phyloP scores from a whole-genome alignment of 1,284 basidiomycete genomes.

The Mycena citricolor region DNA sequence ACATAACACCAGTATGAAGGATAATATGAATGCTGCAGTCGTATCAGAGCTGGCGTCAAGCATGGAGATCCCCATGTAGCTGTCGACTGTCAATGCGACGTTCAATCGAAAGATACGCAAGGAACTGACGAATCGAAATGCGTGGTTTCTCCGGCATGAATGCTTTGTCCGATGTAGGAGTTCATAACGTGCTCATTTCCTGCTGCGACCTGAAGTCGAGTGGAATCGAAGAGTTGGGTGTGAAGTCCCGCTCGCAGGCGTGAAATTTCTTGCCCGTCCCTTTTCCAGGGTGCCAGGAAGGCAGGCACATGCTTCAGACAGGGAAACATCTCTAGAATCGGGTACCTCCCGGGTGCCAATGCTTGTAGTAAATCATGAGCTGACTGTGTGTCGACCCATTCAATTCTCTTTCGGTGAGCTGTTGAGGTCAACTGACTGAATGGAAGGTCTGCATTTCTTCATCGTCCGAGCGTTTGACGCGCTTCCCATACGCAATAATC shows the following conservation, averaged over 20 bases:
- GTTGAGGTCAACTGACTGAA: not conserved
- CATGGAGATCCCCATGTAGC: slow-evolving; percentile 9
- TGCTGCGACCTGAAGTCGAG: not conserved
- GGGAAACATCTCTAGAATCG: slow-evolving; percentile 10
- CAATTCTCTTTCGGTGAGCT: not conserved
- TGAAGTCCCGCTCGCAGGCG: slow-evolving; percentile 1
- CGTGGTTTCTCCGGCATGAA: not conserved
- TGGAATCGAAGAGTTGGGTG: not conserved
- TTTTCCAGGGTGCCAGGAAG: slow-evolving; percentile 8
- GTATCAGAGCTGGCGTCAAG: slow-evolving; percentile 33
- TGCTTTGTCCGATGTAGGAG: slow-evolving; percentile 4
- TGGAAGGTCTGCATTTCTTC: slow-evolving; percentile 1
- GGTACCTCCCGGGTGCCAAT: slow-evolving; percentile 1
- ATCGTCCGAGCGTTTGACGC: slow-evolving; percentile 1
- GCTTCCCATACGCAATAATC: slow-evolving; percentile 11
- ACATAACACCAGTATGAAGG: slow-evolving; percentile 33
- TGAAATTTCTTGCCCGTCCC: not conserved
- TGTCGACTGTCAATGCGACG: too few species aligned
- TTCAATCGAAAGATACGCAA: too few species aligned
- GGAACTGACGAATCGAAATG: slow-evolving; percentile 9
- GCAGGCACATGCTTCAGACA: slow-evolving; percentile 6
- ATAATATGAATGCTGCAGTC: slow-evolving; percentile 28
- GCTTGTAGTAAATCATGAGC: slow-evolving; percentile 5
- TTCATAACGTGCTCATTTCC: slow-evolving; percentile 2
- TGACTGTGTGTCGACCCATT: not conserved